These are phyloP conservation scores for Brassica hybrid DNA, from an alignment of 441 rosid genomes.

Conservation along the genomic window DNA sequence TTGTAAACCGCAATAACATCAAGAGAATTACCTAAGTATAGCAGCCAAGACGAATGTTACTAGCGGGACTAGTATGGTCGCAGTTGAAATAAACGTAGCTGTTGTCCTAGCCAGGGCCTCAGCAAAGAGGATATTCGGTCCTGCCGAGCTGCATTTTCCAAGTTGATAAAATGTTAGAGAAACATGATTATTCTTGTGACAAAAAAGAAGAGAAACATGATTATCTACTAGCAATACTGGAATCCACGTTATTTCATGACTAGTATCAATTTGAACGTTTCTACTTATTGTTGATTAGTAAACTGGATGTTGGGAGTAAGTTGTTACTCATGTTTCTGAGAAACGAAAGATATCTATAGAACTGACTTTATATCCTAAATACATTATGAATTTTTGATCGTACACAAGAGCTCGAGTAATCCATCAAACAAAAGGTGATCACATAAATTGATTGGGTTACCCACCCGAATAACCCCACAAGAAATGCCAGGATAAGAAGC, in stretches of 20 bases:
- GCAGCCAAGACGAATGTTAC: conserved; percentile 3
- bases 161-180: not conserved
- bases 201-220: too few relatives aligned
- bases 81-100: conserved; percentile 10
- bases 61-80: conserved; percentile 5
- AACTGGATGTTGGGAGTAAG: not conserved
- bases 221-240: too few relatives aligned
- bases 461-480: conserved; percentile 4
- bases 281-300: not conserved
- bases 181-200: not conserved
- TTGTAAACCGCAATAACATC: not conserved
- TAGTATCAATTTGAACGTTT: not conserved
- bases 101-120: conserved; percentile 1
- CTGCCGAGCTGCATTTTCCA: conserved; percentile 1
- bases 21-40: not conserved
- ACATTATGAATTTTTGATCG: not conserved
- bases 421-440: not conserved
- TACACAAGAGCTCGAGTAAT: not conserved
- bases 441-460: not conserved
- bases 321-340: not conserved
- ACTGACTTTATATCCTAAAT: not conserved
- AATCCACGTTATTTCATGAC: not conserved
- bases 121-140: conserved; percentile 4
- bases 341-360: not conserved
- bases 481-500: not conserved